phyloP scores from a whole-genome alignment of 1,284 basidiomycete genomes.

The Uromyces viciae-fabae region DNA sequence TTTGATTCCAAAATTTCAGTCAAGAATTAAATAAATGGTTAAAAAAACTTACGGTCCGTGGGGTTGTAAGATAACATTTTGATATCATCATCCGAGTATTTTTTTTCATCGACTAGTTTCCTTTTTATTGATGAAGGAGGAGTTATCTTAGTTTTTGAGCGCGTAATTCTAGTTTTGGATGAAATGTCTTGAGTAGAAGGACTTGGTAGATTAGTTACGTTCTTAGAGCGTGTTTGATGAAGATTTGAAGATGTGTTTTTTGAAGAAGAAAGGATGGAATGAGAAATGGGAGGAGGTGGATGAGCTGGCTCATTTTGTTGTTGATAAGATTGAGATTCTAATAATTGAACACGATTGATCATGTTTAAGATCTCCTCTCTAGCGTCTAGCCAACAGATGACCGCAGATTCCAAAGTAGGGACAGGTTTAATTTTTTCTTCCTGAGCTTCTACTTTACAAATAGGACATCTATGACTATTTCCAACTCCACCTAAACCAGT shows the following conservation, averaged over 20 bases:
- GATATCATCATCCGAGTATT: slow-evolving; percentile 27
- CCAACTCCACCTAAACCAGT: slow-evolving; percentile 42
- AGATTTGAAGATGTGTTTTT: neutral
- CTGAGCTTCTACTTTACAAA: slow-evolving; percentile 41
- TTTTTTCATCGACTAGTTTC: too few species aligned
- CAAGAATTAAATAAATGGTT: neutral
- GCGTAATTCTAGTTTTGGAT: neutral
- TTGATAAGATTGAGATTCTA: slow-evolving; percentile 20
- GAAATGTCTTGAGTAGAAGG: too few species aligned
- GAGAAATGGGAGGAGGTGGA: too few species aligned
- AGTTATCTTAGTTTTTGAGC: neutral
- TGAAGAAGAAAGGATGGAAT: neutral
- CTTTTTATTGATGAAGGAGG: too few species aligned
- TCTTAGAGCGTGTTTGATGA: neutral
- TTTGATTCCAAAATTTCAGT: neutral
- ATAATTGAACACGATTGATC: neutral
- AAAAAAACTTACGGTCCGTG: slow-evolving; percentile 34
- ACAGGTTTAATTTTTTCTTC: slow-evolving; percentile 45
- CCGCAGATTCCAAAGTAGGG: slow-evolving; percentile 21
- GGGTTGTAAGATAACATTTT: slow-evolving; percentile 18
- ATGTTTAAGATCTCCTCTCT: slow-evolving; percentile 37
- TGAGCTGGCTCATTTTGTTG: too few species aligned
- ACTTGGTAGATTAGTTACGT: neutral
- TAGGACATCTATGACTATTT: slow-evolving; percentile 43
- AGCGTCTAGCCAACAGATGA: slow-evolving; percentile 35